Evolutionary conservation across 768 basidiomycete species (phyloP), one percentile per base, ranked within the genome.

Genomic region (Podaxis pistillaris): DNA sequence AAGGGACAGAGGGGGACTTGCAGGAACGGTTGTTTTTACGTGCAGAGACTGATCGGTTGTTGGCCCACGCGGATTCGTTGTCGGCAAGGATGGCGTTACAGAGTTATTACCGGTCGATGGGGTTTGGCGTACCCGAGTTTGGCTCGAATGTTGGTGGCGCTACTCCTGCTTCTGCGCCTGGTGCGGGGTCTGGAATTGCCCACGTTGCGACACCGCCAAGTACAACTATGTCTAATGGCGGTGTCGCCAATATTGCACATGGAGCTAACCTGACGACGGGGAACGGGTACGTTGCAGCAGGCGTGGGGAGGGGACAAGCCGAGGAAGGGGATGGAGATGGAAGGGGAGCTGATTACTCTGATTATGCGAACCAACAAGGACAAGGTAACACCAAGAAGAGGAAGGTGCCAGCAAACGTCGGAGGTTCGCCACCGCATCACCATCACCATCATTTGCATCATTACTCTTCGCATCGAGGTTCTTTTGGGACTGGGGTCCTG

Each of bases 321-420:
- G 83, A 83, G 41, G 84, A 80, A 33, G 83, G 75, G 9, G 86
- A 85, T 65, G 85, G 79, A 30, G 89, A 88, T 51, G 83, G 44
- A 6, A 46, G 82, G 65, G 77, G 79, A 33, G 82, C 80, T 22
- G 90, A 89, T 69, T 87, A 86, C 66, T 69, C 81, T 15, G 89
- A 91, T 71, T 87, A 89, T 67, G 74, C 87, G 33, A 86, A 83
- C 64, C 91, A 91, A 65, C 90, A 87, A 2, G 88, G 88, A 7
- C 90, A 87, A 2, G 89, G 88, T 6, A 94, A 94, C 68, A 89
- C 90, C 53, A 94, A 94, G 84, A 94, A 94, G 77, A 81, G 92
- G 53, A 94, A 94, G 72, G 91, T 94, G 2, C 92, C 93, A 0
- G 83, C 85, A 40, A 88, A 90, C 71, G 79, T 81, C 58, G 80